A percentile compares a stretch with the other conserved stretches of the same genome.
Conservation (phyloP, 1,284 basidiomycete species). For the Apiotrichum porosum region DNA sequence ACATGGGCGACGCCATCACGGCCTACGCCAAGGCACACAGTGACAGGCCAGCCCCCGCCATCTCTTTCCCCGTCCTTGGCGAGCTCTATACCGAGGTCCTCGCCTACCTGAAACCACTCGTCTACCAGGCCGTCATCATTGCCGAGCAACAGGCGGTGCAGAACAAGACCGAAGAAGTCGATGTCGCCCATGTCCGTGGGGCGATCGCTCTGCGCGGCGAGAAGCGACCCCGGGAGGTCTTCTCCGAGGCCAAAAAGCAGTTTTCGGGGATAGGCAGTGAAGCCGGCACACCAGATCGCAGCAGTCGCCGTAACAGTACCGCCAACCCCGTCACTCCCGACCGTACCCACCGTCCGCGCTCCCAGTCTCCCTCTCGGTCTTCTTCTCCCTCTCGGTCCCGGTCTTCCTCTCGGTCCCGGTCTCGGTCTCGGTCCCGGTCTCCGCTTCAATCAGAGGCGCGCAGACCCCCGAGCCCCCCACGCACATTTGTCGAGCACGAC, state of each 20-base stretch:
- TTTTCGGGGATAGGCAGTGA: not conserved
- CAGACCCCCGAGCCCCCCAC: no score
- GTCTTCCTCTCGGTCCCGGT: no score
- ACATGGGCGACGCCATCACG: not conserved
- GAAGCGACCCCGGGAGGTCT: not conserved
- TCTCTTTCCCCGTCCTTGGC: constrained; percentile 17
- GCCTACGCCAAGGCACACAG: no score
- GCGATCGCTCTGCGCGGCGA: constrained; percentile 1
- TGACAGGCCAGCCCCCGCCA: not conserved
- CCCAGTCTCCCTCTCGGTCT: no score
- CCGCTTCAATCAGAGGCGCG: no score
- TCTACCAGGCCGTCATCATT: constrained; percentile 17
- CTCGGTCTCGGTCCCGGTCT: not conserved
- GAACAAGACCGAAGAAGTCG: not conserved
- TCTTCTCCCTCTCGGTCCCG: not conserved
- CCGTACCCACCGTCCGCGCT: no score
- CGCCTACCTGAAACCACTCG: constrained; percentile 16
- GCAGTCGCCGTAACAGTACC: no score
- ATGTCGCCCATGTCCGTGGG: not conserved
- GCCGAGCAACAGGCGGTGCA: constrained; percentile 14
- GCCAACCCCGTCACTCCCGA: no score
- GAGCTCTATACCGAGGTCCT: constrained; percentile 18
- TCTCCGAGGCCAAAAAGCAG: not conserved
- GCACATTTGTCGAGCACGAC: not conserved
- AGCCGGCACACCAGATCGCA: no score